Percentiles rank a stretch among this genome's conserved stretches.
Evolutionary conservation across 192 early-diverging fungal genomes (phyloP).

Genomic region (Coemansia sp.): DNA sequence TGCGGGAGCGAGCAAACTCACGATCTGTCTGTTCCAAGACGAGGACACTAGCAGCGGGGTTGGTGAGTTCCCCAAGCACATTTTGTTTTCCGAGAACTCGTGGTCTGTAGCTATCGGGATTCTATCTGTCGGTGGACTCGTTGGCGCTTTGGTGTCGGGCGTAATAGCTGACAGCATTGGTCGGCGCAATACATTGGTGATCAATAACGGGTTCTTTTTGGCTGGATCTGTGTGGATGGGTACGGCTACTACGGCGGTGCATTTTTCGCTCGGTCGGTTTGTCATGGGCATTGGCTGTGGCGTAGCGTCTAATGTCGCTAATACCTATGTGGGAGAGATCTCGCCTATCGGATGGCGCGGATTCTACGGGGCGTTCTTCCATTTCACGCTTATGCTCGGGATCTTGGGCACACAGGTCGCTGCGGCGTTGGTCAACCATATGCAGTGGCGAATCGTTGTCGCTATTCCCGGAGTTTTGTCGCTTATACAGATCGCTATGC

Average conservation of each 20-base stretch:
- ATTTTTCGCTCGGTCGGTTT: constrained; percentile 73
- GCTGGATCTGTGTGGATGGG: constrained; percentile 66
- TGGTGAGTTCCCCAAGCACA: constrained; percentile 29
- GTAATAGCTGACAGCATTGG: constrained; percentile 60
- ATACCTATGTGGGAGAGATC: constrained; percentile 74
- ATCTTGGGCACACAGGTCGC: constrained; percentile 67
- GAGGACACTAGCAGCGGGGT: not conserved
- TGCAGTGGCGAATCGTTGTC: constrained; percentile 71
- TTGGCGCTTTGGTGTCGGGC: constrained; percentile 63
- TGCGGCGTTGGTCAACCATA: constrained; percentile 56
- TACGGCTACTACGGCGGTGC: constrained; percentile 59
- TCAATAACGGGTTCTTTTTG: constrained; percentile 68
- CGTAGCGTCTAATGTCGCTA: constrained; percentile 56
- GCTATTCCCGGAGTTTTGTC: constrained; percentile 60
- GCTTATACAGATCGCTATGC: constrained; percentile 60
- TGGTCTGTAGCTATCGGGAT: constrained; percentile 59
- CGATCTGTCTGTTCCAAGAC: constrained; percentile 35
- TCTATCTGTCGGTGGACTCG: constrained; percentile 62
- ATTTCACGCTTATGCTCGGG: constrained; percentile 72
- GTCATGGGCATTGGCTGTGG: constrained; percentile 72
- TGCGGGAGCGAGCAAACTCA: constrained; percentile 39
- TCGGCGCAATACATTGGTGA: constrained; percentile 64
- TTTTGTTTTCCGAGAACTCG: constrained; percentile 35
- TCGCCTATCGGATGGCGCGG: constrained; percentile 68
- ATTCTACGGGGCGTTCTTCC: constrained; percentile 70